Evolutionary conservation across 768 basidiomycete species (phyloP).

Genomic region (Termitomyces sp.): DNA sequence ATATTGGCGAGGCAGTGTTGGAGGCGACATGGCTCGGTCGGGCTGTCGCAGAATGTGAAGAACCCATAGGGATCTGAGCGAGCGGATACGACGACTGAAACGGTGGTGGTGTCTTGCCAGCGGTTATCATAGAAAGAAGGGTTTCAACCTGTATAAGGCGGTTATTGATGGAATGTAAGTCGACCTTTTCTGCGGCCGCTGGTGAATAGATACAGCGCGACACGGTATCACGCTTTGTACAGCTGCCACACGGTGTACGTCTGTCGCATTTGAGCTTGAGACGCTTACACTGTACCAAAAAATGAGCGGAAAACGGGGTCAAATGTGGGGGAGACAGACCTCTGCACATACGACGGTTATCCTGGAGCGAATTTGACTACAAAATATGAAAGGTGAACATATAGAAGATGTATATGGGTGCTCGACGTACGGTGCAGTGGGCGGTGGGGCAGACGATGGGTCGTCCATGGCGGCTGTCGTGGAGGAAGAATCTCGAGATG

Average conservation of each 20-base stretch:
- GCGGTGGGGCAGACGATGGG: slow-evolving; percentile 1
- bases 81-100: slow-evolving; percentile 36
- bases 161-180: slow-evolving; percentile 82
- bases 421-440: slow-evolving; percentile 18
- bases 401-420: background rate
- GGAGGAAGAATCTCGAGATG: slow-evolving; percentile 6
- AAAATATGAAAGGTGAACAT: background rate
- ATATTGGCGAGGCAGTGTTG: slow-evolving; percentile 43
- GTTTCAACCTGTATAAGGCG: slow-evolving; percentile 70
- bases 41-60: slow-evolving; percentile 20
- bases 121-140: slow-evolving; percentile 46
- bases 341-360: slow-evolving; percentile 82
- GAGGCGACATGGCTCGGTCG: slow-evolving; percentile 30
- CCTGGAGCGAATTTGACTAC: slow-evolving; percentile 68
- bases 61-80: slow-evolving; percentile 13
- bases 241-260: slow-evolving; percentile 71
- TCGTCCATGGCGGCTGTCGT: slow-evolving; percentile 17
- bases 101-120: slow-evolving; percentile 32
- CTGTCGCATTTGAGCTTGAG: slow-evolving; percentile 86
- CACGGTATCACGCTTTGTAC: slow-evolving; percentile 75
- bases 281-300: slow-evolving; percentile 66
- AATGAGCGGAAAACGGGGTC: slow-evolving; percentile 5
- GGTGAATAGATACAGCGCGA: slow-evolving; percentile 73
- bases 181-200: slow-evolving; percentile 84
- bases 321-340: slow-evolving; percentile 32